Conservation (phyloP, 1,284 basidiomycete genomes). For the Ustilago crameri region DNA sequence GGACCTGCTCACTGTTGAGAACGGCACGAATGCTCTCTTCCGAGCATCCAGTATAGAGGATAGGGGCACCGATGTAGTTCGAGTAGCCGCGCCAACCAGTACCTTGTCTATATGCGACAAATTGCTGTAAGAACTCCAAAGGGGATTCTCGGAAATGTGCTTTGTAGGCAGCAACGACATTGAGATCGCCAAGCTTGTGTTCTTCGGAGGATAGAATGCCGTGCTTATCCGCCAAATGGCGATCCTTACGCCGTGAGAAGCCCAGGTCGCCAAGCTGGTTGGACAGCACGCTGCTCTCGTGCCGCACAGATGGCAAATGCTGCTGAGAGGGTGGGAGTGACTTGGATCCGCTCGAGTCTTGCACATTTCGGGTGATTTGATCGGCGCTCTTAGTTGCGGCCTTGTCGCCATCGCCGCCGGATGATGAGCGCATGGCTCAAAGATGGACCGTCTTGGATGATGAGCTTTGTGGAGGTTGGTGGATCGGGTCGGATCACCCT, state of each 20-base stretch:
- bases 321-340: constrained; percentile 30
- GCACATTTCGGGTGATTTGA: not conserved
- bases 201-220: constrained; percentile 43
- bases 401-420: not conserved
- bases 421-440: not conserved
- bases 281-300: constrained; percentile 15
- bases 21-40: constrained; percentile 54
- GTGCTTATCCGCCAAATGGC: constrained; percentile 20
- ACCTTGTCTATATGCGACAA: constrained; percentile 61
- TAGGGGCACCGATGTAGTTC: constrained; percentile 62
- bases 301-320: constrained; percentile 9
- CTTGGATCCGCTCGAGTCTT: constrained; percentile 5
- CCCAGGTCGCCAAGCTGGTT: constrained; percentile 40
- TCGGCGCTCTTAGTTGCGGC: not conserved
- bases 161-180: constrained; percentile 62
- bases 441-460: not conserved
- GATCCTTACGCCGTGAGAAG: constrained; percentile 28
- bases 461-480: too few relatives aligned
- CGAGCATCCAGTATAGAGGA: constrained; percentile 57
- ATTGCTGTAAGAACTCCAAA: constrained; percentile 56
- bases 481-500: too few relatives aligned
- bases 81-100: constrained; percentile 62
- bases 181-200: constrained; percentile 55
- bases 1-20: constrained; percentile 56
- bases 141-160: constrained; percentile 63